These are phyloP conservation scores for Scheffersomyces segobiensis DNA, from an alignment of 1,139 yeast species.

Conservation along the genomic window DNA sequence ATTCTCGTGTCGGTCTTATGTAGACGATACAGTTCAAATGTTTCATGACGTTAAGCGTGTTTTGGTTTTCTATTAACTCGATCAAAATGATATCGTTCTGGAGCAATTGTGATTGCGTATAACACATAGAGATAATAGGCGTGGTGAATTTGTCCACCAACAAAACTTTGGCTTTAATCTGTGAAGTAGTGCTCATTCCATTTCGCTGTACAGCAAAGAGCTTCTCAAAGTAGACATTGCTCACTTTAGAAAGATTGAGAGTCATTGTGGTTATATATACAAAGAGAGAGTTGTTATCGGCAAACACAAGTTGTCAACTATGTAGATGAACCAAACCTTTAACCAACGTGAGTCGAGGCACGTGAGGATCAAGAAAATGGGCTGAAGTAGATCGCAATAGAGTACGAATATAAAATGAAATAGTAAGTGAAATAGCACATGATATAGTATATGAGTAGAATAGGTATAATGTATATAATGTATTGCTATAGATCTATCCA, in stretches of 20 bases:
- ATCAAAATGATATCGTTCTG: constrained; percentile 80
- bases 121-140: constrained; percentile 76
- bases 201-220: constrained; percentile 27
- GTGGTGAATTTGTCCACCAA: constrained; percentile 81
- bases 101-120: constrained; percentile 83
- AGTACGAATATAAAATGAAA: too few species aligned
- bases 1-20: constrained; percentile 68
- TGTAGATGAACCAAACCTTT: neutral
- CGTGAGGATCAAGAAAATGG: neutral
- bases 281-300: neutral
- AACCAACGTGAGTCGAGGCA: neutral
- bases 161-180: constrained; percentile 65
- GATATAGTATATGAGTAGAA: neutral
- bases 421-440: too few species aligned
- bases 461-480: neutral
- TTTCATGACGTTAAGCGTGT: constrained; percentile 68
- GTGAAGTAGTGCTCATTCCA: constrained; percentile 20
- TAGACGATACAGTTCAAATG: constrained; percentile 83
- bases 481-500: neutral
- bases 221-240: constrained; percentile 38
- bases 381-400: neutral
- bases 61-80: constrained; percentile 64
- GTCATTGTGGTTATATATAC: constrained; percentile 20
- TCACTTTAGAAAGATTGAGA: constrained; percentile 36
- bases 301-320: neutral